Base-by-base conservation (phyloP, 345 rosid species). In the Gossypium ekmanianum region DNA sequence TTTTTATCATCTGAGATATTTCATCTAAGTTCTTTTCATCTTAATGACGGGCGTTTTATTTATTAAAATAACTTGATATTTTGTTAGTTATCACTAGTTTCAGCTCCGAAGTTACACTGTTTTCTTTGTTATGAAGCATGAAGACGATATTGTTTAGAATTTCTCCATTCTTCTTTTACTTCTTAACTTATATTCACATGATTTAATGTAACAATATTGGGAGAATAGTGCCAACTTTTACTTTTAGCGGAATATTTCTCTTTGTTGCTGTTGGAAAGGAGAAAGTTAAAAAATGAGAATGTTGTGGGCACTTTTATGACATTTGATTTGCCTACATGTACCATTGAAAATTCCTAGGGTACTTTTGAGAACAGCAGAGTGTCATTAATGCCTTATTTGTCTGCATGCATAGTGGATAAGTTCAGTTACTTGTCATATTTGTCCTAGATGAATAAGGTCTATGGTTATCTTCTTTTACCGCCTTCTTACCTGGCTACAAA, bases 11-110 rank as follows among this genome's bases (percentile, higher is more conserved):
- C 11, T 10, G 61, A 54, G 44, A 69, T 51, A 45, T 17, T 51
- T 27, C 58, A 51, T 69, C 45, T 11, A 50, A 27, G 44, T 69
- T 10, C 72, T 18, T 50, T 17, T 68, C 13, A 48, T 48, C n/a
- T 67, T 67, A 67, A 45, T 7, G 29, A 20, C 6, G 34, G 17
- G 26, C 20, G 54, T 12, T 12, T 24, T n/a, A 13, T 3, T 67
- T 34, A 34, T 45, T 12, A 7, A 4, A 20, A 44, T 20, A 26
- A 9, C 57, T 68, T 13, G 57, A 48, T 68, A 48, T 68, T 48
- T 24, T 68, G 41, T 26, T 68, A 67, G 57, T 24, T 68, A 50
- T 68, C 58, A 68, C 14, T 50, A 13, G 52, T 65, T 65, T 65
- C 69, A 43, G 16, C 52, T 44, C 27, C 17, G 41, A 16, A 62